Evolutionary conservation across 257 asterid species (phyloP).

Genomic region (Osmanthus fragrans): DNA sequence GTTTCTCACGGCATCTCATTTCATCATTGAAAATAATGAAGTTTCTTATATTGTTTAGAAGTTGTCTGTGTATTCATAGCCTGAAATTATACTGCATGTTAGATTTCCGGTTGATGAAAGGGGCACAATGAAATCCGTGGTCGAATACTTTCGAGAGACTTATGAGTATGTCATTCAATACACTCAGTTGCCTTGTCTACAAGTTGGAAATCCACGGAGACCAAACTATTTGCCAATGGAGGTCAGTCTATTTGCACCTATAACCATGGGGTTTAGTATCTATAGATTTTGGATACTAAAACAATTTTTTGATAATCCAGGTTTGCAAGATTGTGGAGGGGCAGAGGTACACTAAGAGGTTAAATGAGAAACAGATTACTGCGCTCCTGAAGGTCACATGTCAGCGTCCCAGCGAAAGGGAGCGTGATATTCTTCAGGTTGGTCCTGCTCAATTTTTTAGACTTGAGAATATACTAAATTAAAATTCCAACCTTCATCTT

Average conservation of each 20-base stretch:
- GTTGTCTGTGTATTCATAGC: background rate
- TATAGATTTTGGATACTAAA: background rate
- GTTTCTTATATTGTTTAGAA: background rate
- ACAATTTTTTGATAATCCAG: conserved; percentile 32
- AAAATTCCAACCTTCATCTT: background rate
- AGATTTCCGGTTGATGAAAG: conserved; percentile 90
- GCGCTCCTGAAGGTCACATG: conserved; percentile 90
- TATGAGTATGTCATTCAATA: conserved; percentile 77
- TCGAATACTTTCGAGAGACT: conserved; percentile 79
- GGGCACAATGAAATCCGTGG: conserved; percentile 87
- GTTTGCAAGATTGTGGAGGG: conserved; percentile 96
- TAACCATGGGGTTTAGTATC: background rate
- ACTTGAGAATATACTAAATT: background rate
- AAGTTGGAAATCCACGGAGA: conserved; percentile 88
- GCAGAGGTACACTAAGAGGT: conserved; percentile 88
- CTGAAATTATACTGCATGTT: conserved; percentile 23
- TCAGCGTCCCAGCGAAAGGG: conserved; percentile 92
- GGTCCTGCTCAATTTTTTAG: background rate
- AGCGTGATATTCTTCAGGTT: conserved; percentile 73
- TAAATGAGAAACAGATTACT: conserved; percentile 91
- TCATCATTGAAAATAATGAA: background rate
- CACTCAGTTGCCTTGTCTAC: conserved; percentile 85
- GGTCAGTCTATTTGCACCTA: conserved; percentile 39
- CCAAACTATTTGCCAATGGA: conserved; percentile 96
- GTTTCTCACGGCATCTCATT: background rate